A percentile compares a stretch with the other conserved stretches of the same genome.
Conservation (phyloP, 768 basidiomycete species). For the Hericium erinaceus region DNA sequence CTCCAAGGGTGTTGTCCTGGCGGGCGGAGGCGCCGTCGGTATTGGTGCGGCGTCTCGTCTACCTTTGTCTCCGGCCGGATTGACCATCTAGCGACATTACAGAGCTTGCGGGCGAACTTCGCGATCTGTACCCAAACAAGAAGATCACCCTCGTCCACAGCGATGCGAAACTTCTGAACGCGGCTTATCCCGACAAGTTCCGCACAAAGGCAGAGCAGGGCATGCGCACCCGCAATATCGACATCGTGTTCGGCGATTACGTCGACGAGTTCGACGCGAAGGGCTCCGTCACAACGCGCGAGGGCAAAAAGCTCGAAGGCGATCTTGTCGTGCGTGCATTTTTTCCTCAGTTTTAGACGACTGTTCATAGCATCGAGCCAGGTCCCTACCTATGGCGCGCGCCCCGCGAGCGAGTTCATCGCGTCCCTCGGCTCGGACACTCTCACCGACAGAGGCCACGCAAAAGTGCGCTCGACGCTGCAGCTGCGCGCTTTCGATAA, state of each 20-base stretch:
- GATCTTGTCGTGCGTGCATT: slow-evolving; percentile 46
- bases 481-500: slow-evolving; percentile 41
- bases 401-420: slow-evolving; percentile 48
- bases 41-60: slow-evolving; percentile 26
- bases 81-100: background rate
- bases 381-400: slow-evolving; percentile 23
- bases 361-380: slow-evolving; percentile 1
- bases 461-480: slow-evolving; percentile 49
- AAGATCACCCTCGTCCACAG: slow-evolving; percentile 59
- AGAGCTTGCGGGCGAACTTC: slow-evolving; percentile 39
- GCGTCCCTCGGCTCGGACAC: slow-evolving; percentile 31
- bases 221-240: slow-evolving; percentile 35
- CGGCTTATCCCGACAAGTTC: slow-evolving; percentile 43
- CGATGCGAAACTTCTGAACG: slow-evolving; percentile 43
- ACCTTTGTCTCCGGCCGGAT: background rate
- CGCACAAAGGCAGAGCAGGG: slow-evolving; percentile 37
- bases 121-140: slow-evolving; percentile 30
- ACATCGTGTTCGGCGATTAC: slow-evolving; percentile 42
- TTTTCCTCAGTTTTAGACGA: background rate
- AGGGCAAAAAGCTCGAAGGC: slow-evolving; percentile 38
- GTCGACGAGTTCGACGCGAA: slow-evolving; percentile 34
- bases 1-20: slow-evolving; percentile 25
- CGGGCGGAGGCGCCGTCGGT: slow-evolving; percentile 31
- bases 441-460: slow-evolving; percentile 29
- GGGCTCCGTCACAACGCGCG: slow-evolving; percentile 36